phyloP scores from a whole-genome alignment of 495 filamentous ascomycete species.

The Physcia stellaris region DNA sequence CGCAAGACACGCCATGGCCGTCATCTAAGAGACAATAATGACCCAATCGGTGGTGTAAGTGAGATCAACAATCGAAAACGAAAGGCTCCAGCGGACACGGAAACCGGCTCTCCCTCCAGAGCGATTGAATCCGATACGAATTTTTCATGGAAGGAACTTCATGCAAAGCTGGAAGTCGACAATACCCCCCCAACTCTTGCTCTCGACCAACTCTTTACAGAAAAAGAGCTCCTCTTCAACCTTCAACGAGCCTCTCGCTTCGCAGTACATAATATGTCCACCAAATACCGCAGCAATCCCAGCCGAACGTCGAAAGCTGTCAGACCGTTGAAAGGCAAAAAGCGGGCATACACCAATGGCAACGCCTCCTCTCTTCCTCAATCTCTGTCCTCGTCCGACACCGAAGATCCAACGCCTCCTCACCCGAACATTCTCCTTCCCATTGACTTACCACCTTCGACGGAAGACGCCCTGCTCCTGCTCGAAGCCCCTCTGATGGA shows the following conservation, averaged over 20 bases:
- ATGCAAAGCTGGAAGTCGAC: constrained; percentile 23
- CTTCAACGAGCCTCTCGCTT: constrained; percentile 59
- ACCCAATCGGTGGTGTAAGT: constrained; percentile 53
- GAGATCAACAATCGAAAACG: constrained; percentile 71
- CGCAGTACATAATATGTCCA: constrained; percentile 39
- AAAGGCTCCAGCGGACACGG: constrained; percentile 49
- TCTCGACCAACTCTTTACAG: constrained; percentile 82
- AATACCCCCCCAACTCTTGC: constrained; percentile 48
- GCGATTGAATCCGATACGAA: constrained; percentile 18
- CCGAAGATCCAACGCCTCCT: constrained; percentile 34
- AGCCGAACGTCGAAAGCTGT: constrained; percentile 20
- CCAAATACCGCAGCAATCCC: too few relatives aligned
- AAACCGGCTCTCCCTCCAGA: constrained; percentile 48
- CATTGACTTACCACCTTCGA: too few relatives aligned
- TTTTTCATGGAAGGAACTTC: constrained; percentile 11
- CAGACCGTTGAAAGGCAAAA: constrained; percentile 18
- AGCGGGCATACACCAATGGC: constrained; percentile 6
- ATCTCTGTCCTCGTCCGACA: too few relatives aligned
- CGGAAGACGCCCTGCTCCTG: too few relatives aligned
- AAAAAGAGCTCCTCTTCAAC: constrained; percentile 73
- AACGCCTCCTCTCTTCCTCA: constrained; percentile 1
- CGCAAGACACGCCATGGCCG: constrained; percentile 75
- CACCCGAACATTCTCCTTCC: too few relatives aligned
- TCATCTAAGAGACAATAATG: constrained; percentile 64
- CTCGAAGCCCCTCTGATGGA: constrained; percentile 54